Base-by-base conservation (phyloP, 306 rosid species). In the Dryas drummondii region DNA sequence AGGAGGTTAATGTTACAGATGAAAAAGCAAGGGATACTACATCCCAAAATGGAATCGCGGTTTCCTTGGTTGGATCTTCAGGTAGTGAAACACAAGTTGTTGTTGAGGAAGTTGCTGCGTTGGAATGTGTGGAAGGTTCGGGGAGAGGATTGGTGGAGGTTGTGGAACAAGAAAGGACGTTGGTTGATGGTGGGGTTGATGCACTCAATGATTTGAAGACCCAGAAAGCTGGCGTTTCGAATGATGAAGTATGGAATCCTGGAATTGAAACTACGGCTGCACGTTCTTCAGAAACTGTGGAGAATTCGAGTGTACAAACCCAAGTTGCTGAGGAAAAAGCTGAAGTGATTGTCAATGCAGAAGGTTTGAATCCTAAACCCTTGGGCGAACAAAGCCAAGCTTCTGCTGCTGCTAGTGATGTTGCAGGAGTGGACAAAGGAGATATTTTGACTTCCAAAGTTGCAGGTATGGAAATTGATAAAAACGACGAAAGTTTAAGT, bases 371-470 rank as follows among this genome's bases (percentile, higher is more conserved):
- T 77, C 53, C 76, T 15, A 46, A 85, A 78, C 40, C 59, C 55
- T 45, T 77, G 13, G 82, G 82, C 68, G 86, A 57, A 75, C 76
- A 59, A 61, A 79, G 79, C 70, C 55, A 74, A 77, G 74, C 47
- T 52, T 54, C 65, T 76, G 70, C 53, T 78, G 69, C 48, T 49
- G 42, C 45, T 44, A 76, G 78, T 72, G 84, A 77, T 74, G 79
- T 54, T 76, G 65, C 53, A 14, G 79, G n/a, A 52, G 60, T 26
- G 48, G 79, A 62, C 11, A 54, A 71, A 41, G 74, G 19, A 70
- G 81, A 40, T 46, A 60, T 37, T 48, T 15, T 66, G 57, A 27
- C 68, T 60, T 73, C 82, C 47, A 27, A 70, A 63, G 74, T 61
- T 63, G 72, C 60, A 61, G 70, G 65, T 62, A 60, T n/a, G 65